Base-by-base conservation (phyloP, 1,284 basidiomycete species). In the Volvariella volvacea region DNA sequence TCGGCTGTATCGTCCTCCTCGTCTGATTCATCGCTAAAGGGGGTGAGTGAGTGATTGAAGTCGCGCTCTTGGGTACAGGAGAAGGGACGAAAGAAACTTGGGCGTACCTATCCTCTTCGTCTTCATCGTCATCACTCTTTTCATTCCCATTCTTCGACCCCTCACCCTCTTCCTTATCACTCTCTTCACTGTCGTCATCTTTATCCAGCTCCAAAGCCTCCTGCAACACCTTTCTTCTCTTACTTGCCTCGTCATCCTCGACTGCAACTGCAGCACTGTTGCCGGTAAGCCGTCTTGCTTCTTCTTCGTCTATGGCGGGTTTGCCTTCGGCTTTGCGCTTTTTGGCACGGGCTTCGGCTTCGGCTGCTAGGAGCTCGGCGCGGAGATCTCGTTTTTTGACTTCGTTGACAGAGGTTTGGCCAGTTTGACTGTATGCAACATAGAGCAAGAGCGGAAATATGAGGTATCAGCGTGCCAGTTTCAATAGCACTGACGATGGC, bases 1-100 rank as follows among this genome's bases (percentile, higher is more conserved):
- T 94, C 92, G 0, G 91, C 92, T 0, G 91, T 93, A 51, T 96
- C 92, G 55, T 93, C 92, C 57, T 95, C 91, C 10, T 76, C 74
- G 22, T 66, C 76, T 3, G 75, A 77, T 43, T 59, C 59, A 19
- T 60, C 59, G 46, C 57, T 54, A 28, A 39, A n/a, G 15, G 7
- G 34, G 15, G 6, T 15, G n/a, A 31, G 30, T 15, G 34, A 8
- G 19, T 15, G 6, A 20, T 4, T 36, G 6, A 15, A 36, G 34
- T n/a, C 14, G n/a, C n/a, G n/a, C n/a, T n/a, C n/a, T n/a, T n/a
- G n/a, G n/a, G n/a, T n/a, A n/a, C n/a, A n/a, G n/a, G n/a, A n/a
- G n/a, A n/a, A n/a, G n/a, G n/a, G n/a, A n/a, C n/a, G n/a, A n/a
- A n/a, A n/a, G n/a, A n/a, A n/a, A n/a, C 10, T 10, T 40, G 39